These are phyloP conservation scores for Didymosphaeria variabile DNA, from an alignment of 2,329 filamentous ascomycete species.

Conservation along the genomic window DNA sequence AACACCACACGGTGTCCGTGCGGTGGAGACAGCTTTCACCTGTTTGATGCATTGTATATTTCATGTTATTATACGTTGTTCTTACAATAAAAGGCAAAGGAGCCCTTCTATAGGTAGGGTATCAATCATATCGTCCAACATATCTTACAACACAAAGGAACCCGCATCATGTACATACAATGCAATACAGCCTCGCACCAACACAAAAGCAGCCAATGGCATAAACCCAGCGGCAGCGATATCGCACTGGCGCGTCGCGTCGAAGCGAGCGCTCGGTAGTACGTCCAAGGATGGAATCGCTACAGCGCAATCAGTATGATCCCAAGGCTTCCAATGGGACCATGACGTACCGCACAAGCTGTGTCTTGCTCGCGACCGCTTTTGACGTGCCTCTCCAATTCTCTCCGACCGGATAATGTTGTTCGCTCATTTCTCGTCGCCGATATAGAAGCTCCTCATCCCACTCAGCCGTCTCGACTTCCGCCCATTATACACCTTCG, in stretches of 20 bases:
- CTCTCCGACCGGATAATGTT: too few relatives aligned
- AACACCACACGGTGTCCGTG: too few relatives aligned
- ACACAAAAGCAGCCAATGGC: neutral
- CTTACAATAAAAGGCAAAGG: neutral
- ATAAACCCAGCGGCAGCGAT: slow-evolving; percentile 10
- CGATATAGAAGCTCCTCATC: slow-evolving; percentile 6
- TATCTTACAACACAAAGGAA: slow-evolving; percentile 9
- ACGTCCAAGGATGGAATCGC: neutral
- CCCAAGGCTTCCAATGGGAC: neutral
- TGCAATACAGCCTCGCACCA: neutral
- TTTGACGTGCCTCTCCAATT: neutral
- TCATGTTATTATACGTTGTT: neutral
- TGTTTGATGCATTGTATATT: too few relatives aligned
- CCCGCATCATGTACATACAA: neutral
- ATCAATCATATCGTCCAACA: slow-evolving; percentile 6
- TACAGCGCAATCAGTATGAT: neutral
- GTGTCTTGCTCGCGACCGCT: neutral
- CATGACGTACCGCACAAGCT: slow-evolving; percentile 11
- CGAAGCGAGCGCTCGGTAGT: slow-evolving; percentile 12
- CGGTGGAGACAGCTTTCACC: too few relatives aligned
- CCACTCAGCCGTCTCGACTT: slow-evolving; percentile 5
- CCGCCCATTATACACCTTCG: slow-evolving; percentile 15
- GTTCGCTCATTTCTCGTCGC: slow-evolving; percentile 3
- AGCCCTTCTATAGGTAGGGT: slow-evolving; percentile 5
- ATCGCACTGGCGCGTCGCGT: slow-evolving; percentile 10